Evolutionary conservation across 371 early-diverging fungal genomes (phyloP).

Genomic region (Mortierella sp.): DNA sequence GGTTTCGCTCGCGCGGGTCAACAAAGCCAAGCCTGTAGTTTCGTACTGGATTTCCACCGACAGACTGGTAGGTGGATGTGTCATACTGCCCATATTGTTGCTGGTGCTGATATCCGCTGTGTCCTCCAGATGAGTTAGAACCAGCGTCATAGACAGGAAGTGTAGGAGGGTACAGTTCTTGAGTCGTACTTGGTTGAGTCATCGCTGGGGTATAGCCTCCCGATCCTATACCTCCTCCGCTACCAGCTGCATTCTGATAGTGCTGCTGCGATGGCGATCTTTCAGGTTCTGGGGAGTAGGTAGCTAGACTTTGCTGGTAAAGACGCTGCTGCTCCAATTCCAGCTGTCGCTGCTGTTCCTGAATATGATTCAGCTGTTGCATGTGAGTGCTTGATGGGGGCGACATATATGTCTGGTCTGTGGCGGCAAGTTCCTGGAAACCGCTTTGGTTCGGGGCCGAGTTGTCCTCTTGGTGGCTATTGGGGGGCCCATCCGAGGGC

Average conservation of each 20-base stretch:
- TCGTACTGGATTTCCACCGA: conserved; percentile 9
- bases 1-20: conserved; percentile 38
- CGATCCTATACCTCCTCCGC: conserved; percentile 1
- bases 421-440: neutral
- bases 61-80: conserved; percentile 21
- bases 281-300: conserved; percentile 33
- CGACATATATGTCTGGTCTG: conserved; percentile 3
- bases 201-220: conserved; percentile 5
- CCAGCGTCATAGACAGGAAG: conserved; percentile 13
- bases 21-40: conserved; percentile 44
- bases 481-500: conserved; percentile 6
- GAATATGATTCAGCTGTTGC: conserved; percentile 31
- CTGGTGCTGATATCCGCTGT: conserved; percentile 18
- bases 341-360: conserved; percentile 47
- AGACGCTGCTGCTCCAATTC: conserved; percentile 48
- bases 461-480: conserved; percentile 9
- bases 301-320: conserved; percentile 40
- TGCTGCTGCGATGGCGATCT: conserved; percentile 26
- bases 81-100: conserved; percentile 25
- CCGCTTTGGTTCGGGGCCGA: conserved; percentile 3
- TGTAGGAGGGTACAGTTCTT: conserved; percentile 35
- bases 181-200: conserved; percentile 28
- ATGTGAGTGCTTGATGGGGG: conserved; percentile 12
- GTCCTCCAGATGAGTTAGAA: conserved; percentile 1
- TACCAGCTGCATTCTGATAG: conserved; percentile 21